Percentiles rank a stretch among this genome's conserved stretches.
These are phyloP conservation scores for Calonectria hongkongensis DNA, from an alignment of 2,329 filamentous ascomycete genomes.

Conservation along the genomic window DNA sequence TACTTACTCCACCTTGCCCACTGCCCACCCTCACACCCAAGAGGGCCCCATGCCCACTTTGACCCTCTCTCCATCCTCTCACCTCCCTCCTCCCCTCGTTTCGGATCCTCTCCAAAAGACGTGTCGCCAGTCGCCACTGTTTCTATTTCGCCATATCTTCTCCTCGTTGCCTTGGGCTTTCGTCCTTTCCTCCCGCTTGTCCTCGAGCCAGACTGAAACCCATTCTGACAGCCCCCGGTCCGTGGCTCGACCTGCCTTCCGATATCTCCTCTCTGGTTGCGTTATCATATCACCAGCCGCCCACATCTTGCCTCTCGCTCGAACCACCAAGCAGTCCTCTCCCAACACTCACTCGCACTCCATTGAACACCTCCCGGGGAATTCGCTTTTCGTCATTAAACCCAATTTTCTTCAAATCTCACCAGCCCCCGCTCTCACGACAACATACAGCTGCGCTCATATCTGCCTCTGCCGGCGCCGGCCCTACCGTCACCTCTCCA, in stretches of 20 bases:
- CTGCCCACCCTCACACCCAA: constrained; percentile 29
- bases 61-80: constrained; percentile 37
- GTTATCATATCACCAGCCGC: constrained; percentile 40
- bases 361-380: constrained; percentile 9
- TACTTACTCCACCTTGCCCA: constrained; percentile 25
- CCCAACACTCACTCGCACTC: constrained; percentile 13
- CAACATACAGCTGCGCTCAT: neutral
- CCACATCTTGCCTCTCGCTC: constrained; percentile 39
- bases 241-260: constrained; percentile 22
- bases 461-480: constrained; percentile 22
- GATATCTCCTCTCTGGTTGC: constrained; percentile 42
- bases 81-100: constrained; percentile 42
- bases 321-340: constrained; percentile 26
- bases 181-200: neutral
- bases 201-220: constrained; percentile 30
- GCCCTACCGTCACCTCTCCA: constrained; percentile 23
- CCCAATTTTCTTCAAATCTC: neutral
- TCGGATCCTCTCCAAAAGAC: constrained; percentile 50
- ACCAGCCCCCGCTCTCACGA: neutral
- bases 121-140: constrained; percentile 52
- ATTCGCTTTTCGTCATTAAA: constrained; percentile 13
- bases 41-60: constrained; percentile 27
- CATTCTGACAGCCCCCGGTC: constrained; percentile 18
- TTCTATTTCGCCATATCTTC: constrained; percentile 39
- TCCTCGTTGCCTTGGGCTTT: constrained; percentile 26